phyloP scores from a whole-genome alignment of 2,329 filamentous ascomycete species.

The Scopulariopsis brevicaulis region DNA sequence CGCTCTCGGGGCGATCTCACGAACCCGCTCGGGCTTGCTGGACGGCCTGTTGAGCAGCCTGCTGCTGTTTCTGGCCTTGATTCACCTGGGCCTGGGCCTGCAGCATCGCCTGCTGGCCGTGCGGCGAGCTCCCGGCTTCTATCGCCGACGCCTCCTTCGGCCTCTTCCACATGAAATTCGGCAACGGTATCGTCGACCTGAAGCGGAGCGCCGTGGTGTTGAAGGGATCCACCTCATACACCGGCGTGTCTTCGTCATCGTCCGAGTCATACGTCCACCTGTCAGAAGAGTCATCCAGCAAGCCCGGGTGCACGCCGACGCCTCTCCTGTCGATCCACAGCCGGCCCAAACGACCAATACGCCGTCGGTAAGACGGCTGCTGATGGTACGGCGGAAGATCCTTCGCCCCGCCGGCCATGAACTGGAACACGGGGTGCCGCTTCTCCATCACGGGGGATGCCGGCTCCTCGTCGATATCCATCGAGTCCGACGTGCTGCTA shows the following conservation, averaged over 20 bases:
- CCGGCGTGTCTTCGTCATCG: slow-evolving; percentile 66
- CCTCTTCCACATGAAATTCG: slow-evolving; percentile 5
- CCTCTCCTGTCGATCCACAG: slow-evolving; percentile 81
- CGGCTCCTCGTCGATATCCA: slow-evolving; percentile 41
- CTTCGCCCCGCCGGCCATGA: slow-evolving; percentile 28
- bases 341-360: slow-evolving; percentile 74
- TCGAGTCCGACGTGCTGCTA: slow-evolving; percentile 39
- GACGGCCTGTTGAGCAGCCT: not conserved
- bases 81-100: not conserved
- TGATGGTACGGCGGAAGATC: slow-evolving; percentile 21
- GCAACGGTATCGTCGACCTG: slow-evolving; percentile 44
- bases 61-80: not conserved
- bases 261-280: slow-evolving; percentile 83
- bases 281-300: slow-evolving; percentile 39
- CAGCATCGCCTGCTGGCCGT: not conserved
- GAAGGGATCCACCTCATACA: slow-evolving; percentile 66
- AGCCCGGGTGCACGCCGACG: slow-evolving; percentile 36
- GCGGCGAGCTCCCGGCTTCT: slow-evolving; percentile 2
- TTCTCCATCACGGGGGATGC: slow-evolving; percentile 8
- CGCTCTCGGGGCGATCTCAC: not conserved
- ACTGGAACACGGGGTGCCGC: slow-evolving; percentile 29
- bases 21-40: slow-evolving; percentile 1
- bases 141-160: slow-evolving; percentile 2
- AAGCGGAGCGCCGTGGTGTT: slow-evolving; percentile 49
- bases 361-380: slow-evolving; percentile 65